A percentile compares a stretch with the other conserved stretches of the same genome.
phyloP scores from a whole-genome alignment of 371 early-diverging fungal species.

The Apophysomyces sp. region DNA sequence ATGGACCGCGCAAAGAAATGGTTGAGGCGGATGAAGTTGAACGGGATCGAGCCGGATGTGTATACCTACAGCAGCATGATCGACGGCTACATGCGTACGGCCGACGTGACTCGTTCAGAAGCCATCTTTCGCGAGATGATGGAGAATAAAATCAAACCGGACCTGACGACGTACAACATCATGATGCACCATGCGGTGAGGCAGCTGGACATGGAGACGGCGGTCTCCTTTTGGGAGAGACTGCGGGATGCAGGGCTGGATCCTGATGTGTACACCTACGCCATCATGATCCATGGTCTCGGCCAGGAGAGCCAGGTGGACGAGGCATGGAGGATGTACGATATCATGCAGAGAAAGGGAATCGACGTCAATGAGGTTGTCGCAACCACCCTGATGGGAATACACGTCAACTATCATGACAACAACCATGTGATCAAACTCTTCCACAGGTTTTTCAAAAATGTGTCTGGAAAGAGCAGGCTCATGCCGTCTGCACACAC shows the following conservation, averaged over 20 bases:
- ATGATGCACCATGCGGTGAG: slow-evolving; percentile 44
- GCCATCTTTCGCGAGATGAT: slow-evolving; percentile 37
- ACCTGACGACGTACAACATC: slow-evolving; percentile 43
- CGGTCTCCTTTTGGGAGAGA: slow-evolving; percentile 36
- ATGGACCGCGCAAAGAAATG: slow-evolving; percentile 37
- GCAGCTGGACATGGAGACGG: slow-evolving; percentile 41
- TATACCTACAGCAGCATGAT: slow-evolving; percentile 46
- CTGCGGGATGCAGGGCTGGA: slow-evolving; percentile 36
- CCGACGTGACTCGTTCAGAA: slow-evolving; percentile 34
- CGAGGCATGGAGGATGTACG: slow-evolving; percentile 43
- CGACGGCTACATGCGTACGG: slow-evolving; percentile 48
- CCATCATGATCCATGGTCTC: slow-evolving; percentile 45
- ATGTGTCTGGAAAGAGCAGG: background rate
- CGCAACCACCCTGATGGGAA: slow-evolving; percentile 44
- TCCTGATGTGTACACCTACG: slow-evolving; percentile 47
- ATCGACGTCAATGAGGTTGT: slow-evolving; percentile 29
- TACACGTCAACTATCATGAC: slow-evolving; percentile 48
- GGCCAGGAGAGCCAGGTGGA: slow-evolving; percentile 36
- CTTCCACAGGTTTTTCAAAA: slow-evolving; percentile 35
- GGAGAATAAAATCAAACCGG: slow-evolving; percentile 30
- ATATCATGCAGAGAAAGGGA: slow-evolving; percentile 28
- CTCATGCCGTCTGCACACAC: slow-evolving; percentile 28
- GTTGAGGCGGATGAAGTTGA: slow-evolving; percentile 34
- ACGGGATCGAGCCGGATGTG: slow-evolving; percentile 27
- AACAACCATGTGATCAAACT: slow-evolving; percentile 33